A percentile compares a stretch with the other conserved stretches of the same genome.
phyloP scores from a whole-genome alignment of 306 rosid species.

The Vigna trinervia region DNA sequence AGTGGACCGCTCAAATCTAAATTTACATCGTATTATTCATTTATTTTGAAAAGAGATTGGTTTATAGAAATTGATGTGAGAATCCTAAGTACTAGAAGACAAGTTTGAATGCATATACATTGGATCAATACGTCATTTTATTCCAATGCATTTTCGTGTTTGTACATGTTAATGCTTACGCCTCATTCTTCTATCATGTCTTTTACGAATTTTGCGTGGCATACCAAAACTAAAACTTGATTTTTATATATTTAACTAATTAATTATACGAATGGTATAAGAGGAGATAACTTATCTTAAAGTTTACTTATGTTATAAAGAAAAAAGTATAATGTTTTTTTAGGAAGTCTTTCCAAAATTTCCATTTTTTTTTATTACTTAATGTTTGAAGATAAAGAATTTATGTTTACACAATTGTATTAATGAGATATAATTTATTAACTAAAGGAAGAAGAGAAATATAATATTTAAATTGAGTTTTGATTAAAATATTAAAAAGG shows the following conservation, averaged over 20 bases:
- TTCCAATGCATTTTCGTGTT: conserved; percentile 37
- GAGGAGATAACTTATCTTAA: too few relatives aligned
- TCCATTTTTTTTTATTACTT: too few relatives aligned
- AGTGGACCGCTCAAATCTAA: conserved; percentile 38
- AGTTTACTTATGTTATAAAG: too few relatives aligned
- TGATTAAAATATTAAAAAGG: conserved; percentile 11
- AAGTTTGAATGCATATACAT: conserved; percentile 31
- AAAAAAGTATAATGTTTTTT: too few relatives aligned
- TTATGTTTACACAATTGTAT: too few relatives aligned
- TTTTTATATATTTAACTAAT: too few relatives aligned
- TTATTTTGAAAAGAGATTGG: conserved; percentile 11
- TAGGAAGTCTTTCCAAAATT: too few relatives aligned
- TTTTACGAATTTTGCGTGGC: too few relatives aligned
- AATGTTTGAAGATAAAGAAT: too few relatives aligned
- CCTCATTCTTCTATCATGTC: not conserved
- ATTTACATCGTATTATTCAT: not conserved
- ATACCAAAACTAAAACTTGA: too few relatives aligned
- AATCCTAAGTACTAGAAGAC: conserved; percentile 19
- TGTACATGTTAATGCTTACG: not conserved
- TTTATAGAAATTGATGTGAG: not conserved
- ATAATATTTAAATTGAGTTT: conserved; percentile 20
- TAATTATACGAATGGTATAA: too few relatives aligned
- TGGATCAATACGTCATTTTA: conserved; percentile 44
- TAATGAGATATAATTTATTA: not conserved
- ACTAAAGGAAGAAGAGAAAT: conserved; percentile 7